phyloP scores from a whole-genome alignment of 805 yeast species.

The Wickerhamiella brachini region DNA sequence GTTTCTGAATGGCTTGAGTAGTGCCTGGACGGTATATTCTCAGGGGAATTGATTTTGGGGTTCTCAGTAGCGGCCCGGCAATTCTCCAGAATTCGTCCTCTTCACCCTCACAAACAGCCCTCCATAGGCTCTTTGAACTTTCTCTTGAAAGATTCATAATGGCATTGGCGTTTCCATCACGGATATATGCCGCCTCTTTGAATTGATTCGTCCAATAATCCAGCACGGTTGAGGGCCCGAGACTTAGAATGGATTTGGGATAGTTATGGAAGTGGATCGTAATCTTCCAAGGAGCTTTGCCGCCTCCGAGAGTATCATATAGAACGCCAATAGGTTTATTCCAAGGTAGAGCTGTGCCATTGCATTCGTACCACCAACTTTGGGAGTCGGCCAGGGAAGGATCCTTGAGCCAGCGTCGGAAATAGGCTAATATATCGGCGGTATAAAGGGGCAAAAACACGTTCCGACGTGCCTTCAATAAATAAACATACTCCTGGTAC shows the following conservation, averaged over 20 bases:
- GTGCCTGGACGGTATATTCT: constrained; percentile 5
- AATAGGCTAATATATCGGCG: constrained; percentile 9
- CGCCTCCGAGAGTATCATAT: constrained; percentile 6
- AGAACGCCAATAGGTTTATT: constrained; percentile 16
- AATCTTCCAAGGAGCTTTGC: constrained; percentile 33
- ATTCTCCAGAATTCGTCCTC: constrained; percentile 23
- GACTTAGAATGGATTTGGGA: constrained; percentile 23
- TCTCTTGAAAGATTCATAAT: constrained; percentile 64
- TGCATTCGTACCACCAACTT: constrained; percentile 13
- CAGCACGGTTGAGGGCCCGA: constrained; percentile 21
- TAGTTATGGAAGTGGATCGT: constrained; percentile 29
- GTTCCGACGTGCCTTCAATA: constrained; percentile 8
- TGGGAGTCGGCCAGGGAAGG: neutral
- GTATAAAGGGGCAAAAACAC: constrained; percentile 10
- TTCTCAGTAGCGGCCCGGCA: neutral
- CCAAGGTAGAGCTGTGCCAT: constrained; percentile 8
- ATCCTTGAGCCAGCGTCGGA: constrained; percentile 8
- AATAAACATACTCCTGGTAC: constrained; percentile 1
- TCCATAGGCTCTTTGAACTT: constrained; percentile 47
- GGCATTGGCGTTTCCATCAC: constrained; percentile 64
- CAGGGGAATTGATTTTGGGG: neutral
- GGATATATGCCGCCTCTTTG: constrained; percentile 67
- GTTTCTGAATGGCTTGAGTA: constrained; percentile 4
- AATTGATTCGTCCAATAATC: constrained; percentile 61
- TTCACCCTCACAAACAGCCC: constrained; percentile 13